A percentile compares a stretch with the other conserved stretches of the same genome.
Evolutionary conservation across 2,329 filamentous ascomycete species (phyloP).

Genomic region (Diaporthe vaccinii): DNA sequence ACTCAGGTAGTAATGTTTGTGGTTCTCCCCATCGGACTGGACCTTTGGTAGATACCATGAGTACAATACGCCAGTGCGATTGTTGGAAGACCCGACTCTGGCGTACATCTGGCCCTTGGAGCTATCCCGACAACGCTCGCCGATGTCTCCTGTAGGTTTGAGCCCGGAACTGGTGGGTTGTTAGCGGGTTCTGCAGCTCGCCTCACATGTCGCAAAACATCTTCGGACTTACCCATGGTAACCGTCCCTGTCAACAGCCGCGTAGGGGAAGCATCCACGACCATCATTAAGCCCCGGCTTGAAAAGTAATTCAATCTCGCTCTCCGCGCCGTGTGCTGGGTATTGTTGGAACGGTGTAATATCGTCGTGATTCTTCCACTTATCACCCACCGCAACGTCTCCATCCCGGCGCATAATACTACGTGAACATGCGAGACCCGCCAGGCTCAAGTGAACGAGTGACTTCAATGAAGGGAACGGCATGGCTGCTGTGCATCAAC

Average conservation of each 20-base stretch:
- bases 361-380: conserved; percentile 10
- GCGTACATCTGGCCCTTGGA: conserved; percentile 3
- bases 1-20: conserved; percentile 7
- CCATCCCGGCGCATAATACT: not conserved
- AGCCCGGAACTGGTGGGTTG: not conserved
- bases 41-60: conserved; percentile 3
- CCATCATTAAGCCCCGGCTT: conserved; percentile 7
- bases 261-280: conserved; percentile 2
- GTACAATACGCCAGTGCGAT: not conserved
- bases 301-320: not conserved
- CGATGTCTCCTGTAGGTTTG: not conserved
- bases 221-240: not conserved
- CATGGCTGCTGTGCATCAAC: not conserved
- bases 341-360: conserved; percentile 7
- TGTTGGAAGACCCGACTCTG: not conserved
- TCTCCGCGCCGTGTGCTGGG: not conserved
- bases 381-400: conserved; percentile 6
- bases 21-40: conserved; percentile 4
- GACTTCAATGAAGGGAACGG: not conserved
- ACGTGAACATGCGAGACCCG: not conserved
- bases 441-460: not conserved
- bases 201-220: not conserved
- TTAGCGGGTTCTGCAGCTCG: not conserved
- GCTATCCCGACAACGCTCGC: conserved; percentile 6
- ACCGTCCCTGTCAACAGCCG: not conserved